Evolutionary conservation across 176 grass and related monocot genomes (phyloP), one percentile per base, ranked within the genome.

Genomic region (Ananas comosus): DNA sequence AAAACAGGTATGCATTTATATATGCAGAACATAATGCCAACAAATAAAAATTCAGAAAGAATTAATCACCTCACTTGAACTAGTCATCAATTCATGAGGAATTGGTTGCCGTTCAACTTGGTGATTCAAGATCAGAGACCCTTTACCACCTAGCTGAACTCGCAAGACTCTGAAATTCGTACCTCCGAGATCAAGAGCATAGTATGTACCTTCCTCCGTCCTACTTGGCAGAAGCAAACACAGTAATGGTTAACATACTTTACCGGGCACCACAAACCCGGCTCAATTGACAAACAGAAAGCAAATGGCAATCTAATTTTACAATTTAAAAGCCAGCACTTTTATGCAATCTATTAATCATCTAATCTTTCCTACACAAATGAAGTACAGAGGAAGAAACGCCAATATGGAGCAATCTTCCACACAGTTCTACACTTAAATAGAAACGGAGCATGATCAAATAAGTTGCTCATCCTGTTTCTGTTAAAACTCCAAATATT

Each of bases 161-260:
- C 88, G 85, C 73, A 96, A 69, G 4, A 96, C 88, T 4, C 88
- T 82, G 64, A 96, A 96, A 71, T 96, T 96, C 0, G 92, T 96
- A 56, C 92, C 92, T 10, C 92, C 92, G 0, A 96, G 88, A 49
- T 96, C 92, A 49, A 96, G 33, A 0, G 92, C 92, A 29, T 91
- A 91, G 82, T 78, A 96, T 22, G 85, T 27, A 4, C 92, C 92
- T 69, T 84, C 72, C 29, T 96, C 92, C 1, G 65, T 83, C 71
- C 88, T 91, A 66, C 65, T 59, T n/a, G 13, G 33, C 4, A 42
- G 33, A 42, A 42, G 33, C 33, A 42, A 42, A 42, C 5, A 42
- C 5, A 42, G 5, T 42, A 42, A 42, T 42, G 33, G 33, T 42
- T 42, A 42, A 42, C 33, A 42, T 0, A 42, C 33, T 42, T 7